Base-by-base conservation (phyloP, 2,329 filamentous ascomycete genomes). In the Elsinoe batatas region DNA sequence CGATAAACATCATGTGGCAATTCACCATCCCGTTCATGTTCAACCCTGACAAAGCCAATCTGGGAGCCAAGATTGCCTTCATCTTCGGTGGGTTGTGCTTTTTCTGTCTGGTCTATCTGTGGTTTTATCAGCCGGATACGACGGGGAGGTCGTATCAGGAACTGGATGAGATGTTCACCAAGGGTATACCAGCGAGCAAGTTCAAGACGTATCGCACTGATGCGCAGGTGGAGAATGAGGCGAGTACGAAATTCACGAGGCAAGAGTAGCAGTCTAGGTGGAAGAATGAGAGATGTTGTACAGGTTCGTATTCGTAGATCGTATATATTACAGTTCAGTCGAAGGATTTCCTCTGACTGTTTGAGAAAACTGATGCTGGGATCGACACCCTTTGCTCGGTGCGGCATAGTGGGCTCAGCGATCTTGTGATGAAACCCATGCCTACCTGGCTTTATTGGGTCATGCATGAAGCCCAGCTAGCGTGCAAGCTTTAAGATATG, bases 21-120 rank as follows among this genome's bases (percentile, higher is more conserved):
- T 77, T 78, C 2, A 79, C 78, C 0, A 81, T 81, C 61, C 81
- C 81, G 60, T 81, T 82, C 65, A 81, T 81, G 59, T 75, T 76
- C 0, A 64, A 68, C 13, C 35, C n/a, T 3, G 35, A 37, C 35
- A 37, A 37, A 15, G 35, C 35, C 11, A 15, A 37, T 10, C 8
- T 37, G 11, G 79, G 79, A 0, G 78, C 79, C 0, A 76, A 76
- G 57, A 81, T 81, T 53, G 74, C 78, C 1, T 81, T 77, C 60
- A 79, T 81, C 54, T 82, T 78, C 78, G 72, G 65, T 15, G 67
- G 68, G 13, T 65, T 64, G 1, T 69, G 68, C 51, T 57, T 66
- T 0, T 55, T 70, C 57, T 4, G 66, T 32, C 61, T 57, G 33
- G 69, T 78, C 22, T 79, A 70, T 61, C 70, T 78, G 56, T 79